Conservation (phyloP, 306 rosid species). For the Inga laurina region DNA sequence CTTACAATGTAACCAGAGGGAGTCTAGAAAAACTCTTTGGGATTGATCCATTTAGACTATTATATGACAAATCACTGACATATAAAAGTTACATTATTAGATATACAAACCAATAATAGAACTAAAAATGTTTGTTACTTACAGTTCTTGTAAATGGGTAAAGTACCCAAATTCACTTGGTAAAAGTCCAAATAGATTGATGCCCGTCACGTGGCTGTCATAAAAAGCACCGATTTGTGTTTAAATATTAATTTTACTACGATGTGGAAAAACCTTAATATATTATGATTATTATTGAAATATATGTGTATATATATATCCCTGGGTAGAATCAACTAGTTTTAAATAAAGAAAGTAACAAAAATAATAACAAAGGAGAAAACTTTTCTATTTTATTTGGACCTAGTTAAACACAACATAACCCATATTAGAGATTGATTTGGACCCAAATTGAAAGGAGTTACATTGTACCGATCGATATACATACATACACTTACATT, state of each 20-base stretch:
- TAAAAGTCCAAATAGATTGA: conserved; percentile 54
- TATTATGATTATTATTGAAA: no score
- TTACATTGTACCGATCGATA: neutral
- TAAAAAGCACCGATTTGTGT: neutral
- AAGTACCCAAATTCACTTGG: conserved; percentile 74
- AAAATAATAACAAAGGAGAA: no score
- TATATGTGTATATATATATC: no score
- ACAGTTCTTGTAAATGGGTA: conserved; percentile 54
- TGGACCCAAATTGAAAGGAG: neutral
- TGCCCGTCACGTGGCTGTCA: conserved; percentile 57
- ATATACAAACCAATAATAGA: neutral
- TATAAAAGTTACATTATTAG: no score
- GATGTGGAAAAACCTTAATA: no score
- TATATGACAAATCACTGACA: conserved; percentile 69
- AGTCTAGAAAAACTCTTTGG: conserved; percentile 42
- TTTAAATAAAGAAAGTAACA: no score
- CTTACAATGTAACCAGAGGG: conserved; percentile 38
- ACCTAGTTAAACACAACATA: neutral
- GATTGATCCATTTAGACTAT: conserved; percentile 61
- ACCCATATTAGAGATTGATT: no score
- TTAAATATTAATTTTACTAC: no score
- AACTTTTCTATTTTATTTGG: neutral
- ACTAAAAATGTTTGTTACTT: conserved; percentile 27
- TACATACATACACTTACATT: conserved; percentile 42
- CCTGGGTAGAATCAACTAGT: no score